Base-by-base conservation (phyloP, 2,329 filamentous ascomycete species). In the Aureobasidium sp. region DNA sequence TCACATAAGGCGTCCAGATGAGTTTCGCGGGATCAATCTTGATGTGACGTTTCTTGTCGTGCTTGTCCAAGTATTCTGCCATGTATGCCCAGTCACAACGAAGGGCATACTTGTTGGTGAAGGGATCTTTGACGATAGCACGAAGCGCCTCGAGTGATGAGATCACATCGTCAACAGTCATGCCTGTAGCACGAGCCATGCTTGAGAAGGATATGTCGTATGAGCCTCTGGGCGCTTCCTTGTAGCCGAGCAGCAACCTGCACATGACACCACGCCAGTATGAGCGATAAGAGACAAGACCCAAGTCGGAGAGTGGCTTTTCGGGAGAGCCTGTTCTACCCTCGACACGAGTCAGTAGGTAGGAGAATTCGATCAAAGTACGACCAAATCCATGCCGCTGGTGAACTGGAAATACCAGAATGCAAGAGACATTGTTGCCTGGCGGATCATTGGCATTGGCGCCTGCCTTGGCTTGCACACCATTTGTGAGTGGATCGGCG, bases 301-400 rank as follows among this genome's bases (percentile, higher is more conserved):
- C 94, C 91, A 99, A 97, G 71, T 99, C 94, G 0, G 94, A 97
- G 3, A 99, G 81, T 0, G 94, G 94, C 74, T 99, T 99, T 73
- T 99, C 94, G 0, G 94, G 94, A 1, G 93, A 97, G 11, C 94
- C 94, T 0, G 91, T 95, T 74, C 97, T 96, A 68, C 87, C 84
- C 75, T 99, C 94, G 0, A 95, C 90, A 57, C 91, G 85, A 0
- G 95, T 97, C 50, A 99, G 83, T 7, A 99, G 85, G 71, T 99
- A 99, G 1, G 94, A 99, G 73, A 99, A 99, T 72, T 99, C 94
- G 68, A 99, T 99, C 50, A 99, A 82, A 24, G 97, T 85, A 70
- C 97, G 93, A 6, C 95, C 94, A 68, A 97, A 99, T 62, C 94
- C 94, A 74, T 97, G 96, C 61, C 95, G 87, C 77, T 97, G 93